Conservation (phyloP, 768 basidiomycete species). For the Thelephora ganbajun region DNA sequence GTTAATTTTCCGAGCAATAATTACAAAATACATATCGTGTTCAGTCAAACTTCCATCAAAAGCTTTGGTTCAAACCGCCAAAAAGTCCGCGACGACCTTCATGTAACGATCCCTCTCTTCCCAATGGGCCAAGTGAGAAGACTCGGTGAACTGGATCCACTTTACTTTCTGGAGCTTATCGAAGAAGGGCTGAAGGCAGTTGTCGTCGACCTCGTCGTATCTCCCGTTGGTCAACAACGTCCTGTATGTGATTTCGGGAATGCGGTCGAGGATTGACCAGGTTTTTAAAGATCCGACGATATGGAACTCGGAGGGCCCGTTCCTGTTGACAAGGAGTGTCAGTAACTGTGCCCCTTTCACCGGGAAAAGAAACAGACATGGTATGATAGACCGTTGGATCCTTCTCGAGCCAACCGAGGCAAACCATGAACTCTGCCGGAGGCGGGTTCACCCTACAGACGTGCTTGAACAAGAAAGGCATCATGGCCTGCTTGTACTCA, state of each 20-base stretch:
- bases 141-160: slow-evolving; percentile 19
- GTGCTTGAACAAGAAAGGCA: slow-evolving; percentile 15
- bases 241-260: slow-evolving; percentile 15
- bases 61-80: slow-evolving; percentile 5
- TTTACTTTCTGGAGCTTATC: slow-evolving; percentile 15
- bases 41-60: too few relatives aligned
- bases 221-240: slow-evolving; percentile 22
- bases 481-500: slow-evolving; percentile 19
- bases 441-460: slow-evolving; percentile 15
- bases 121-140: slow-evolving; percentile 18
- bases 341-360: not conserved
- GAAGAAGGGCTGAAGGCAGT: slow-evolving; percentile 20
- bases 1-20: too few relatives aligned
- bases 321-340: slow-evolving; percentile 9
- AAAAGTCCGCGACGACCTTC: slow-evolving; percentile 15
- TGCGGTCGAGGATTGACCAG: slow-evolving; percentile 15
- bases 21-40: too few relatives aligned
- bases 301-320: slow-evolving; percentile 18
- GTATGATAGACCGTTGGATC: slow-evolving; percentile 24
- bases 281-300: slow-evolving; percentile 13
- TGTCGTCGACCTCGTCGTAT: slow-evolving; percentile 25
- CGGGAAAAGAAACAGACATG: slow-evolving; percentile 15
- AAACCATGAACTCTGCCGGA: slow-evolving; percentile 14
- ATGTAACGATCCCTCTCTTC: slow-evolving; percentile 20
- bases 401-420: slow-evolving; percentile 13